These are phyloP conservation scores for Calonectria pseudoreteaudii DNA, from an alignment of 2,329 filamentous ascomycete species.

Conservation along the genomic window DNA sequence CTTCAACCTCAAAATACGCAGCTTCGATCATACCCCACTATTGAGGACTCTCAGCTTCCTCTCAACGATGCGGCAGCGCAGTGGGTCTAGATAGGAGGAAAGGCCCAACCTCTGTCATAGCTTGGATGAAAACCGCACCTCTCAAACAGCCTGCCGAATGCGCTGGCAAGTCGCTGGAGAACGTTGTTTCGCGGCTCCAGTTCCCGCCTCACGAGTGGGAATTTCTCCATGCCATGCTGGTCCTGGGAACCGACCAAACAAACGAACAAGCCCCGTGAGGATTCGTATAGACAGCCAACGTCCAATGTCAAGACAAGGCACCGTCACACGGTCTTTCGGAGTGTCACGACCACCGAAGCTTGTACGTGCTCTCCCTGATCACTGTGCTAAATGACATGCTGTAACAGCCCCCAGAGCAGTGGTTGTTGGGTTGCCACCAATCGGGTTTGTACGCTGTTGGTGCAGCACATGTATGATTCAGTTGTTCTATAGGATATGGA, in stretches of 20 bases:
- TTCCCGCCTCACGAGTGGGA: neutral
- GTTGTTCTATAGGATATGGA: neutral
- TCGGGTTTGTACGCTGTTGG: neutral
- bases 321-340: neutral
- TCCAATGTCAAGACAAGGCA: neutral
- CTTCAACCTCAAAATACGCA: neutral
- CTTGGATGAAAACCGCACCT: slow-evolving; percentile 26
- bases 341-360: neutral
- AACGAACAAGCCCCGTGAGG: neutral
- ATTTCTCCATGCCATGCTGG: neutral
- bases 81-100: slow-evolving; percentile 14
- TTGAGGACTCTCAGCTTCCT: slow-evolving; percentile 18
- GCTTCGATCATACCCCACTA: slow-evolving; percentile 7
- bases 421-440: neutral
- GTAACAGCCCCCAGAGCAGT: slow-evolving; percentile 8
- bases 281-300: neutral
- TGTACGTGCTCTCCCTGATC: slow-evolving; percentile 4
- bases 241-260: neutral
- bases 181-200: slow-evolving; percentile 4
- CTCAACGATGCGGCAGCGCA: slow-evolving; percentile 22
- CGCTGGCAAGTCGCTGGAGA: neutral
- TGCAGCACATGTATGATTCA: neutral
- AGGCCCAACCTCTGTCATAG: slow-evolving; percentile 22
- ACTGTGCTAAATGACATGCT: neutral
- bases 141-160: slow-evolving; percentile 17